These are phyloP conservation scores for Ploettnerulaceae sp. DNA, from an alignment of 2,329 filamentous ascomycete species.

Conservation along the genomic window DNA sequence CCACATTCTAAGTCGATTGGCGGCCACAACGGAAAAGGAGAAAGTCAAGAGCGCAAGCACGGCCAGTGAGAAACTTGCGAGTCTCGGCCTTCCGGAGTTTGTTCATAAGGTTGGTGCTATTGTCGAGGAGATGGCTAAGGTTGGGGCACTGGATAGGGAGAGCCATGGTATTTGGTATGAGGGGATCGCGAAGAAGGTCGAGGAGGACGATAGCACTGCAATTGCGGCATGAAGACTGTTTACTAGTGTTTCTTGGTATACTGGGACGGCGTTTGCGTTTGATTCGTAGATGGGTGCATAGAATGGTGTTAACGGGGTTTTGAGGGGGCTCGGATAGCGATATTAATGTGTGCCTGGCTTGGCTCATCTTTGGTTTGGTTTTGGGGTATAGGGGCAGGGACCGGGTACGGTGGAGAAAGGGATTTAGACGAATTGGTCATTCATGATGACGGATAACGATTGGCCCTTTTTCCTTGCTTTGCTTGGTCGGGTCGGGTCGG, in stretches of 20 bases:
- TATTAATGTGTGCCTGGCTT: not conserved
- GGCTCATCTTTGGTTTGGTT: too few relatives aligned
- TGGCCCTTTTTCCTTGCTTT: not conserved
- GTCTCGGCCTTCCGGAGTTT: slow-evolving; percentile 68
- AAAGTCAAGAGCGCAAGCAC: slow-evolving; percentile 64
- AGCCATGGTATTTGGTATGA: slow-evolving; percentile 70
- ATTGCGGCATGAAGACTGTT: not conserved
- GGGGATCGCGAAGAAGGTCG: slow-evolving; percentile 26
- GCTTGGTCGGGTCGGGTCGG: not conserved
- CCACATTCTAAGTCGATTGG: slow-evolving; percentile 61
- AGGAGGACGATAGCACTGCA: slow-evolving; percentile 12
- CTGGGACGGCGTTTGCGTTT: slow-evolving; percentile 9
- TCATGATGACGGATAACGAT: too few relatives aligned
- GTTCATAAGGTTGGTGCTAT: slow-evolving; percentile 64
- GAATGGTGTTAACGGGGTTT: too few relatives aligned
- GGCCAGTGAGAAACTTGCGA: slow-evolving; percentile 64
- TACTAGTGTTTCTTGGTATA: not conserved
- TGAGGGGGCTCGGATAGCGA: too few relatives aligned
- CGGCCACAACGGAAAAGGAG: slow-evolving; percentile 63
- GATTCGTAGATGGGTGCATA: slow-evolving; percentile 9
- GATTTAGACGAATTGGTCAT: too few relatives aligned
- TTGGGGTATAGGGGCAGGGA: too few relatives aligned
- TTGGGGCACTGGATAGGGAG: slow-evolving; percentile 63
- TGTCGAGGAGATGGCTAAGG: slow-evolving; percentile 60
- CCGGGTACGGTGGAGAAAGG: too few relatives aligned